Base-by-base conservation (phyloP, 495 filamentous ascomycete genomes). In the Physcia stellaris region DNA sequence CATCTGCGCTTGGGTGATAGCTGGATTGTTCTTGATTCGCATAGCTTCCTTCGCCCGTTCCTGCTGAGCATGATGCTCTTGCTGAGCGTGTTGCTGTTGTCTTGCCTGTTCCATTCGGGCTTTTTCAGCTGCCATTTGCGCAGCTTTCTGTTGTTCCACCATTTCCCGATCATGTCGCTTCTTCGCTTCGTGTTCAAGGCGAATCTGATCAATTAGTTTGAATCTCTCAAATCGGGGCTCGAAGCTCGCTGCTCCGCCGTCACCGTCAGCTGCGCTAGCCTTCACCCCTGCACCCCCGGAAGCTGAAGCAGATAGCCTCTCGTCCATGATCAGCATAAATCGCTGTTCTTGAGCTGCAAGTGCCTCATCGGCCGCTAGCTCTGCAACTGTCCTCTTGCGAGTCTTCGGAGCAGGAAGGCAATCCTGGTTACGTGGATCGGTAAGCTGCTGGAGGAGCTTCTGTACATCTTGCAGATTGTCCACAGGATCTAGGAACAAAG, bases 321-420 rank as follows among this genome's bases (percentile, higher is more conserved):
- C 92, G 40, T 99, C 90, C 64, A 88, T 77, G 33, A 83, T 79
- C 24, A 96, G 83, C 80, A 96, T 86, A 47, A 86, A 87, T 20
- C 83, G 67, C 54, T 95, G 85, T 53, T 85, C 78, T 32, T 90
- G 79, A 9, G 85, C 86, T 4, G 85, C 85, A 41, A 83, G 62
- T 1, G 90, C 87, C 54, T 96, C 86, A 53, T 96, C 90, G 2
- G 86, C 87, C 22, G 82, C 88, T 56, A 95, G 69, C 50, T 99
- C 87, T 4, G 92, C 90, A 9, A 86, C 78, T 0, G 90, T 99
- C 41, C 88, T 73, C 67, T 99, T 96, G 41, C 92, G 71, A 18
- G 75, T 73, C 64, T 94, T 95, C 12, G 85, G 86, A 36, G 79
- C 67, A 1, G 92, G 88, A 22, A 83, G 77, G 22, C 73, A 66